These are phyloP conservation scores for Tuber magnatum DNA, from an alignment of 495 filamentous ascomycete genomes.

Conservation along the genomic window DNA sequence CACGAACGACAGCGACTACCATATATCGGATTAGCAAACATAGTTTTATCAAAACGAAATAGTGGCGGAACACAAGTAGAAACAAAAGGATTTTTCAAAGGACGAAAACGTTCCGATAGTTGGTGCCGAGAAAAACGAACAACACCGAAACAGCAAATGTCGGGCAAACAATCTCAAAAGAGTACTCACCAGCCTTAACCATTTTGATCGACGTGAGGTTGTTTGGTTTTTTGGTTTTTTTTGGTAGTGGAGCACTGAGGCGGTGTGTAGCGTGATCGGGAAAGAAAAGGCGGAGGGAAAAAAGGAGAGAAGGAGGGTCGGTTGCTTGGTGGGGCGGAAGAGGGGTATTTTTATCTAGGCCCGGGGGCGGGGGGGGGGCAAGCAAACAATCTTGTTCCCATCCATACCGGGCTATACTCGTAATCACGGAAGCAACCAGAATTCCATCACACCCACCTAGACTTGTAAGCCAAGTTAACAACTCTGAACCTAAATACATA, in stretches of 20 bases:
- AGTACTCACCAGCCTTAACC: conserved; percentile 4
- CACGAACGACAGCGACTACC: conserved; percentile 87
- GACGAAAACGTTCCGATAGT: neutral
- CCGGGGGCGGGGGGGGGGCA: neutral
- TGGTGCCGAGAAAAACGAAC: neutral
- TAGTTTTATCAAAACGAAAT: neutral
- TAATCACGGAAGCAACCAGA: neutral
- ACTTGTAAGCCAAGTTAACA: neutral
- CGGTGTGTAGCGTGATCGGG: neutral
- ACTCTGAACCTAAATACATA: neutral
- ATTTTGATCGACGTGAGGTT: conserved; percentile 2
- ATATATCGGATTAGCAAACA: neutral
- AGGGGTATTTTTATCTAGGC: conserved; percentile 3
- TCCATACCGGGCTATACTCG: too few relatives aligned
- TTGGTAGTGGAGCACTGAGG: neutral
- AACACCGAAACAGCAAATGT: neutral
- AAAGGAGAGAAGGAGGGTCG: neutral
- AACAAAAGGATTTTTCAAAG: neutral
- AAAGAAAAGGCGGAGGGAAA: neutral
- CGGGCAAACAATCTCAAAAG: neutral
- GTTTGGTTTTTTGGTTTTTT: neutral
- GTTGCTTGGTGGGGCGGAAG: neutral
- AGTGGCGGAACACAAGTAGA: neutral
- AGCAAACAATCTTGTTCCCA: neutral
- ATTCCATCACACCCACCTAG: neutral